Evolutionary conservation across 805 yeast genomes (phyloP), one percentile per base, ranked within the genome.

Genomic region (Starmerella vitae): DNA sequence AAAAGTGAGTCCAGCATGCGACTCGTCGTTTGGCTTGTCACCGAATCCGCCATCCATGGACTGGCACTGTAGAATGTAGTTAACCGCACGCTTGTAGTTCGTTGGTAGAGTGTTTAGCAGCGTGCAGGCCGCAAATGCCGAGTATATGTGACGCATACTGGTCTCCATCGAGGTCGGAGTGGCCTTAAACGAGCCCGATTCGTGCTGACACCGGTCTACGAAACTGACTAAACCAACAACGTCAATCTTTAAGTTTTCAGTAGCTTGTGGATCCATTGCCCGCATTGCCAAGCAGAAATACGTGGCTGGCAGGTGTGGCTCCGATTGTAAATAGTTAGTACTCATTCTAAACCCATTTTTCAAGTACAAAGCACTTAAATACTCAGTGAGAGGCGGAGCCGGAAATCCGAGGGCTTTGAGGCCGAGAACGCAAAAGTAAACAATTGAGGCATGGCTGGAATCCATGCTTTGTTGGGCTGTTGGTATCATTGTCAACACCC

Each of bases 1-100:
- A 52, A 74, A 88, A 0, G 94, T 79, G 43, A 80, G 66, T 0
- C 97, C 98, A 6, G 84, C 76, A 59, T 88, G 96, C 2, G 85
- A 65, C 56, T 88, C 98, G 12, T 28, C 54, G 52, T 3, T 13
- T 3, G 61, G 57, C 6, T 44, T 33, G 19, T 70, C 68, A 4
- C 86, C 79, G 33, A 82, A 58, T 0, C 94, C 96, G 1, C 96
- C 96, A 50, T 70, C 74, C 48, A 58, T 67, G 7, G 44, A 38
- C 24, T 65, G 60, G 28, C 63, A 54, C 8, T 60, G 51, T 0
- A 41, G 18, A 1, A 77, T 56, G 52, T 65, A 74, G 0, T 43
- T 40, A 3, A 54, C 53, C 22, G 80, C 52, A 3, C 42, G 0
- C 50, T 61, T 45, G 46, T 78, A 64, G 24, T 78, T 63, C 43